phyloP scores from a whole-genome alignment of 768 basidiomycete species.

The Kwoniella heveanensis region DNA sequence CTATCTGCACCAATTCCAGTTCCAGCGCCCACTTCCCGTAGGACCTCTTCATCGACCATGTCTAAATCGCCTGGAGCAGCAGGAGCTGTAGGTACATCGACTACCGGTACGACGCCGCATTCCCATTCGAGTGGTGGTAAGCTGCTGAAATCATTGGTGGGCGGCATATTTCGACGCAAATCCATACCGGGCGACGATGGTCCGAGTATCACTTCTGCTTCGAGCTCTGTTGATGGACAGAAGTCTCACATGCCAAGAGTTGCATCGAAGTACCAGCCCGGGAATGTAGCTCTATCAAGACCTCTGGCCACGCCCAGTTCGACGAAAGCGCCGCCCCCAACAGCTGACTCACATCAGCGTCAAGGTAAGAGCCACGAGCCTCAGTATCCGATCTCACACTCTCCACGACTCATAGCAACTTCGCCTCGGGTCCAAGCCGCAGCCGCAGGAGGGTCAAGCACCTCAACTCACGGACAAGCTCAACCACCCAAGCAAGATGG shows the following conservation, averaged over 20 bases:
- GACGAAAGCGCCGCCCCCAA: background rate
- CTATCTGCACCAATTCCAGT: constrained; percentile 1
- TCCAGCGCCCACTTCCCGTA: constrained; percentile 9
- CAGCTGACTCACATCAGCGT: constrained; percentile 1
- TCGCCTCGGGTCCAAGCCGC: background rate
- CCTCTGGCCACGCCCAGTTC: constrained; percentile 2
- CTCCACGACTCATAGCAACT: constrained; percentile 2
- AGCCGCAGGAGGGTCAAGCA: background rate
- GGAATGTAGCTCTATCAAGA: constrained; percentile 1
- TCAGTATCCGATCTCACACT: background rate
- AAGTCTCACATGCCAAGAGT: background rate
- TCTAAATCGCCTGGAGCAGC: background rate
- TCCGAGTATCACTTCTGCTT: background rate
- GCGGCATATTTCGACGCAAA: constrained; percentile 39
- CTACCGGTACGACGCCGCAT: constrained; percentile 2
- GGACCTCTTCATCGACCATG: background rate
- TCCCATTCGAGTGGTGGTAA: constrained; percentile 18
- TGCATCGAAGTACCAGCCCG: background rate
- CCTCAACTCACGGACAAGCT: background rate
- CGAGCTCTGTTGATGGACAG: background rate
- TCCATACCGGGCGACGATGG: constrained; percentile 12
- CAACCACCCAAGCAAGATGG: background rate
- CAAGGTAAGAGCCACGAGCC: background rate
- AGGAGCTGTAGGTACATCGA: constrained; percentile 2
- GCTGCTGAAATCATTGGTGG: constrained; percentile 41